Evolutionary conservation across 108 stramenopile species (phyloP), one percentile per base, ranked within the genome.

Genomic region (Licmophora abbreviata): DNA sequence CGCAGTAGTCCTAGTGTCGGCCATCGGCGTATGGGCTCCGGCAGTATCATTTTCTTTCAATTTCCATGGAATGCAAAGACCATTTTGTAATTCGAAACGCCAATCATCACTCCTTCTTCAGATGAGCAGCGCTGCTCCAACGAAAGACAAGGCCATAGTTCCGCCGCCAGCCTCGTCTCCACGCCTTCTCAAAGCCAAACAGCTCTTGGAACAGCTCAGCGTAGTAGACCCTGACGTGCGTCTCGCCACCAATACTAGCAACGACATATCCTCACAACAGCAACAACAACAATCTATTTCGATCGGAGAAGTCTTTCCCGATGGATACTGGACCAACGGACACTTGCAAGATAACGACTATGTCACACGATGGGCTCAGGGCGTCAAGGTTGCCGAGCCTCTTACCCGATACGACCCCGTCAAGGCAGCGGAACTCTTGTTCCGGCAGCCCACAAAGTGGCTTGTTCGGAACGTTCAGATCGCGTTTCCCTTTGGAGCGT

Each of bases 381-480:
- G 77, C 2, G 68, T 76, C 56, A 80, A 80, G 40, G 88, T 94
- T 14, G 93, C 93, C 26, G 85, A 94, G 64, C 94, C 96, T 2
- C 64, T 92, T 37, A 68, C 85, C n/a, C 62, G 59, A 29, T 97
- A 97, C 58, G 87, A 94, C 71, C 93, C 94, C 1, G 61, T 75
- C 7, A 69, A 44, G 3, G 80, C 89, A n/a, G 87, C 84, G 56
- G 69, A 66, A 37, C 42, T 74, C 23, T 69, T 96, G 6, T 92
- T 90, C 51, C 59, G 64, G 47, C 93, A 94, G 68, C 96, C 96
- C 1, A 55, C 69, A 25, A 85, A 76, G 37, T 97, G 96, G 96
- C 64, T 97, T 24, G 70, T 82, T n/a, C 77, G 96, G 5, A 97
- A 97, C 40, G 57, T 93, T 10, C 80, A 95, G 54, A 94, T 97